Evolutionary conservation across 306 rosid species (phyloP).

Genomic region (Pyrus communis): DNA sequence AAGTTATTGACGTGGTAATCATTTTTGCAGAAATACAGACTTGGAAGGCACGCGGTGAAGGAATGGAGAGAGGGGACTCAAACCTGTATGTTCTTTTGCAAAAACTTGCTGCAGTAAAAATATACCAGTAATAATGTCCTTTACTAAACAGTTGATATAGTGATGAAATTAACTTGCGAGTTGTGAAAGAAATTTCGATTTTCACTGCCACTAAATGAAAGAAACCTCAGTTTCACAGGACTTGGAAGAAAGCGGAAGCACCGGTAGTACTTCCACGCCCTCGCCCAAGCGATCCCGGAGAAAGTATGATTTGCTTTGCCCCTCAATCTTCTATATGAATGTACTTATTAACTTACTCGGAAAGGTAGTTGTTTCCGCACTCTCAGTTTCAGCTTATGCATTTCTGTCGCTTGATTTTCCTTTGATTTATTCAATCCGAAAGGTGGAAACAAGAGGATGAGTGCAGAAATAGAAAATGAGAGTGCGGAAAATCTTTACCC

Average conservation of each 20-base stretch:
- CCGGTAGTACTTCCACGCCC: neutral
- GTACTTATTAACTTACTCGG: neutral
- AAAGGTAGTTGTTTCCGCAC: neutral
- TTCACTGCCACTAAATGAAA: neutral
- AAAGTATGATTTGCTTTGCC: neutral
- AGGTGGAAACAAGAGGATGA: neutral
- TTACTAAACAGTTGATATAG: neutral
- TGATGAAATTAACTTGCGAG: neutral
- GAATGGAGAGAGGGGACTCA: constrained; percentile 1
- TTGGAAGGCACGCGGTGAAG: constrained; percentile 2
- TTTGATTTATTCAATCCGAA: no score
- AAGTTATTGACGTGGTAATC: neutral
- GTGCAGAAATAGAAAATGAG: neutral
- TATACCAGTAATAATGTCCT: neutral
- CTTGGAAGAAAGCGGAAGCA: neutral
- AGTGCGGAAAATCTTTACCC: neutral
- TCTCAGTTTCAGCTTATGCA: neutral
- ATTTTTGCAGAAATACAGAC: constrained; percentile 17
- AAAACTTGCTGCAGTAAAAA: neutral
- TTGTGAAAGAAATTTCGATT: neutral
- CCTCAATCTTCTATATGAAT: neutral
- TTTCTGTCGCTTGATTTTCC: neutral
- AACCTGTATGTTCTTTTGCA: neutral
- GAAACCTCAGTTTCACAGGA: neutral
- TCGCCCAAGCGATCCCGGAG: neutral